Conservation (phyloP, 805 yeast species). For the Metschnikowia orientalis region DNA sequence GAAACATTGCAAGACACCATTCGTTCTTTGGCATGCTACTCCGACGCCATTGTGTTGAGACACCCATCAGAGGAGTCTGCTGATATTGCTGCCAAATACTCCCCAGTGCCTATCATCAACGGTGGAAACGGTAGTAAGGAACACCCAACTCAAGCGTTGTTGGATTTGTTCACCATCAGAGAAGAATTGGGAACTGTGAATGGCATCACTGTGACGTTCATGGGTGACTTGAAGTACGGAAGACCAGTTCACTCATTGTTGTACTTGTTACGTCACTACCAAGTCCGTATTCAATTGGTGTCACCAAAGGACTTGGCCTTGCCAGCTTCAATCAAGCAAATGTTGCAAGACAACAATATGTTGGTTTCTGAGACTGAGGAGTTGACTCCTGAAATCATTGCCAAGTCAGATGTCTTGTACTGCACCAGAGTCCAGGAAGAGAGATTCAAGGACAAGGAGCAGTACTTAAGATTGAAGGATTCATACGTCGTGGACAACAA, state of each 20-base stretch:
- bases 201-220: constrained; percentile 95
- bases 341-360: constrained; percentile 64
- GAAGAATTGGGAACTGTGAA: constrained; percentile 98
- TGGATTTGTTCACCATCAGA: constrained; percentile 95
- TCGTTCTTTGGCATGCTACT: constrained; percentile 89
- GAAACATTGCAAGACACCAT: constrained; percentile 97
- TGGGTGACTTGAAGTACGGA: constrained; percentile 98
- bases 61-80: constrained; percentile 94
- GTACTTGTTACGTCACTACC: constrained; percentile 84
- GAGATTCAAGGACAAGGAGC: constrained; percentile 71
- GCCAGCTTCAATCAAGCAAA: constrained; percentile 69
- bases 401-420: constrained; percentile 90
- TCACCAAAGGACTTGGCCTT: constrained; percentile 83
- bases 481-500: constrained; percentile 89
- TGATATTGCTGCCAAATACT: constrained; percentile 89
- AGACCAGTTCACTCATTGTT: constrained; percentile 97
- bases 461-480: constrained; percentile 86
- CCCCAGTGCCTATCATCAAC: constrained; percentile 94
- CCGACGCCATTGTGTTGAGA: constrained; percentile 95
- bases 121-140: constrained; percentile 98
- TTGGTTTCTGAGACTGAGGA: constrained; percentile 67
- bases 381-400: constrained; percentile 79
- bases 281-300: constrained; percentile 87
- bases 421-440: constrained; percentile 98
- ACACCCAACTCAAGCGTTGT: constrained; percentile 98